phyloP scores from a whole-genome alignment of 2,329 filamentous ascomycete genomes.

The Ceratocystis papillata region DNA sequence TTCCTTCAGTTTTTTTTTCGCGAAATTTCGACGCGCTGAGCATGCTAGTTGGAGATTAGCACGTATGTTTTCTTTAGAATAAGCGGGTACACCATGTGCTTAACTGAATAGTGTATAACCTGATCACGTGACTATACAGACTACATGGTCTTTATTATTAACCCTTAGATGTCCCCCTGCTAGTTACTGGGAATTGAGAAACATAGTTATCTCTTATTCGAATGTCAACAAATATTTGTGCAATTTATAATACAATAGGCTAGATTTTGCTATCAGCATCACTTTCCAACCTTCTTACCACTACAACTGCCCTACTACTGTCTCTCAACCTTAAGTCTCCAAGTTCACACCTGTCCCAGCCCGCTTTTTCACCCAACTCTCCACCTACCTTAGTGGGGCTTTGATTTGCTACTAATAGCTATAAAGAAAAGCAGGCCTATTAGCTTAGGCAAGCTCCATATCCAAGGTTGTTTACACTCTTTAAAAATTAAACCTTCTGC shows the following conservation, averaged over 20 bases:
- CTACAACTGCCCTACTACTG: neutral
- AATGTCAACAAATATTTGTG: neutral
- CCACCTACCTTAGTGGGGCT: constrained; percentile 2
- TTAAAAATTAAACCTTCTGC: neutral
- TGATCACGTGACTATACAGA: neutral
- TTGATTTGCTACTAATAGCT: neutral
- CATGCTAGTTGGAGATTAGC: neutral
- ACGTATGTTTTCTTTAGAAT: neutral
- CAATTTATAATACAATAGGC: no score
- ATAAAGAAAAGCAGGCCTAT: neutral
- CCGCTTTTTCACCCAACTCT: constrained; percentile 1
- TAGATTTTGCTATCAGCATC: no score
- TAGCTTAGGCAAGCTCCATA: neutral
- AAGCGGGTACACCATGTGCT: neutral
- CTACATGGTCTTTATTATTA: neutral
- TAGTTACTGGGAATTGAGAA: neutral
- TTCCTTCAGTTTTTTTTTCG: constrained; percentile 3
- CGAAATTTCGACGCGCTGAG: constrained; percentile 13
- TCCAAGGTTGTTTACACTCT: neutral
- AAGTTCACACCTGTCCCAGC: neutral
- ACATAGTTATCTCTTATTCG: neutral
- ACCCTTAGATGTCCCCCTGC: neutral
- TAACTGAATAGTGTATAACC: neutral
- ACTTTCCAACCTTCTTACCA: no score
- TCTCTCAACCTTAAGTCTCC: no score